Percentiles rank a stretch among this genome's conserved stretches.
phyloP scores from a whole-genome alignment of 805 yeast genomes.

The Lachancea meyersii region DNA sequence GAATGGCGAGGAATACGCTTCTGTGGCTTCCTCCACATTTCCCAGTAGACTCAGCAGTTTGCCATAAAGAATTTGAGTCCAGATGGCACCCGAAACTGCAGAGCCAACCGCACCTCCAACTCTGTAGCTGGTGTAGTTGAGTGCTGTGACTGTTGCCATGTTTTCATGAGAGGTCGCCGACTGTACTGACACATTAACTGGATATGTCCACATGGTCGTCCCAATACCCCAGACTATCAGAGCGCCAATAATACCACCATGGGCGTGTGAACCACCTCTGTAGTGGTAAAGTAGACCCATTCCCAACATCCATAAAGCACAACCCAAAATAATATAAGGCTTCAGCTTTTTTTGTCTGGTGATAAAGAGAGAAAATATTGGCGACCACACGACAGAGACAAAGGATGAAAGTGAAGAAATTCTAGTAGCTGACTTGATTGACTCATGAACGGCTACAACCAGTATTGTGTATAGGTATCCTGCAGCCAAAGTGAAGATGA shows the following conservation, averaged over 20 bases:
- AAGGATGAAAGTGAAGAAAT: constrained; percentile 57
- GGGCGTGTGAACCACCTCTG: constrained; percentile 48
- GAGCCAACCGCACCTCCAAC: constrained; percentile 62
- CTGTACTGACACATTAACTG: constrained; percentile 56
- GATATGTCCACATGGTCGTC: constrained; percentile 51
- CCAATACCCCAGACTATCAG: constrained; percentile 62
- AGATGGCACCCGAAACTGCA: constrained; percentile 63
- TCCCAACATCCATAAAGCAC: constrained; percentile 51
- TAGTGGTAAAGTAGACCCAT: constrained; percentile 47
- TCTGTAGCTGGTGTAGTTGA: constrained; percentile 53
- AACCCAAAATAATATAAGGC: constrained; percentile 54
- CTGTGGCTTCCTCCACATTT: constrained; percentile 37
- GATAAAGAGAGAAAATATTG: constrained; percentile 49
- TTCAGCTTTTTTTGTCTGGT: constrained; percentile 47
- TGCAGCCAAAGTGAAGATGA: constrained; percentile 62
- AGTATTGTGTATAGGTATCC: constrained; percentile 64
- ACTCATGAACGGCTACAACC: constrained; percentile 55
- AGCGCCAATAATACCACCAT: constrained; percentile 45
- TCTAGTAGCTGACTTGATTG: constrained; percentile 52
- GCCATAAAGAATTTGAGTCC: constrained; percentile 56
- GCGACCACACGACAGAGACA: constrained; percentile 56
- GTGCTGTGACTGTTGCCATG: constrained; percentile 59
- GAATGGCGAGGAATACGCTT: constrained; percentile 50
- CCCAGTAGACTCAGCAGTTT: constrained; percentile 34
- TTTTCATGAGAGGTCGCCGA: constrained; percentile 56